Percentiles rank a stretch among this genome's conserved stretches.
These are phyloP conservation scores for Paxillus rubicundulus DNA, from an alignment of 768 basidiomycete species.

Conservation along the genomic window DNA sequence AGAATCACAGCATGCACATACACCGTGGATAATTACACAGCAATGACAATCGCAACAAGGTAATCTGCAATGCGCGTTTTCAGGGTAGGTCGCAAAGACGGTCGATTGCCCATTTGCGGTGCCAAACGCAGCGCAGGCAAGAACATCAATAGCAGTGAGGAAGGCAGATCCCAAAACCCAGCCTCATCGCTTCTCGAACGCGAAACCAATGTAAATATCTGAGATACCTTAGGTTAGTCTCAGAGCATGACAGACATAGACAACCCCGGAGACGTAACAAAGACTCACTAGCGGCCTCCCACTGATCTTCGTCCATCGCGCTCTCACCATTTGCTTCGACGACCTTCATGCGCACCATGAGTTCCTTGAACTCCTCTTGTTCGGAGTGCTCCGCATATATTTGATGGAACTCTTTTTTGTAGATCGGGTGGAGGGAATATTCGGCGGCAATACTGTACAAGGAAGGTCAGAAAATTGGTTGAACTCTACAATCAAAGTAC, in stretches of 20 bases:
- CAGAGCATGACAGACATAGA: neutral
- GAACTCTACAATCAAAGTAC: neutral
- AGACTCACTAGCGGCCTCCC: slow-evolving; percentile 96
- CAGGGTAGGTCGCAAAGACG: too few relatives aligned
- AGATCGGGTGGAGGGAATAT: slow-evolving; percentile 70
- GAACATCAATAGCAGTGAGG: neutral
- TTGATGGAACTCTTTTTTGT: slow-evolving; percentile 88
- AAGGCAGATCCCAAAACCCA: neutral
- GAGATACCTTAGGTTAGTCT: slow-evolving; percentile 2
- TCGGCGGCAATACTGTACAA: slow-evolving; percentile 71
- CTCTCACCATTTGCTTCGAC: slow-evolving; percentile 83
- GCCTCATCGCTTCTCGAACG: slow-evolving; percentile 66
- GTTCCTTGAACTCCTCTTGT: slow-evolving; percentile 74
- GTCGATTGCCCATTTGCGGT: neutral
- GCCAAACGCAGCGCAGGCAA: too few relatives aligned
- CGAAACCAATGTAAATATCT: slow-evolving; percentile 96
- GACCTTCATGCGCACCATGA: slow-evolving; percentile 90
- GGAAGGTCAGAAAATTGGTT: slow-evolving; percentile 12
- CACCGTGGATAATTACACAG: too few relatives aligned
- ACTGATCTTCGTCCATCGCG: slow-evolving; percentile 91
- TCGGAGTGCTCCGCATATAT: slow-evolving; percentile 81
- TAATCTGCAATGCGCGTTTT: neutral
- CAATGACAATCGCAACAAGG: neutral
- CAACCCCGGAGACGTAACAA: neutral
- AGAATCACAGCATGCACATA: neutral